Percentiles rank a stretch among this genome's conserved stretches.
Evolutionary conservation across 306 rosid species (phyloP).

Genomic region (Cicer judaicum): DNA sequence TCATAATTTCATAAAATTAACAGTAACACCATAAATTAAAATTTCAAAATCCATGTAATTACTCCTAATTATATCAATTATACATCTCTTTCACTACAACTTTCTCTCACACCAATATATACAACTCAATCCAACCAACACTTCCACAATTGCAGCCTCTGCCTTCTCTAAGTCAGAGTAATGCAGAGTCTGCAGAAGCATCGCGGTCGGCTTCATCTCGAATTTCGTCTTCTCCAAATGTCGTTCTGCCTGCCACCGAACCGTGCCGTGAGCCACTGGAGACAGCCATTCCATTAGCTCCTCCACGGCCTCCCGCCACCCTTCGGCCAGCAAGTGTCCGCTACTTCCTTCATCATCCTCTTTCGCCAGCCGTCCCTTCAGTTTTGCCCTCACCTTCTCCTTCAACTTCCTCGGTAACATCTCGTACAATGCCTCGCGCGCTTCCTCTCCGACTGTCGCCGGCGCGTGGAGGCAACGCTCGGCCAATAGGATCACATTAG

Average conservation of each 20-base stretch:
- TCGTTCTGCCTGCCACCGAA: conserved; percentile 67
- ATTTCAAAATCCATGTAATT: not conserved
- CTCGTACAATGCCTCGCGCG: conserved; percentile 57
- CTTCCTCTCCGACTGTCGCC: conserved; percentile 45
- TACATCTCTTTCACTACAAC: not conserved
- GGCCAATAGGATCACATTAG: conserved; percentile 58
- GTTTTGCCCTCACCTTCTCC: conserved; percentile 51
- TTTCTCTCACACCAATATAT: conserved; percentile 56
- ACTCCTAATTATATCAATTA: conserved; percentile 9
- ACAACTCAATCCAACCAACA: conserved; percentile 71
- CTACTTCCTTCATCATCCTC: conserved; percentile 29
- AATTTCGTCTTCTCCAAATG: conserved; percentile 52
- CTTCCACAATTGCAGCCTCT: conserved; percentile 77
- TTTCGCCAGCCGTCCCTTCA: conserved; percentile 45
- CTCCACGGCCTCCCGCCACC: conserved; percentile 75
- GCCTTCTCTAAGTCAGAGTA: conserved; percentile 80
- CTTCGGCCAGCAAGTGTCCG: conserved; percentile 50
- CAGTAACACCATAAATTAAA: not conserved
- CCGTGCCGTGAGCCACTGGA: conserved; percentile 65
- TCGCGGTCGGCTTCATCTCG: conserved; percentile 41
- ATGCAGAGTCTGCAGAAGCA: conserved; percentile 72
- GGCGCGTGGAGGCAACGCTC: conserved; percentile 63
- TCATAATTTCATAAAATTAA: conserved; percentile 7
- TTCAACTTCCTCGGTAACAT: conserved; percentile 65
- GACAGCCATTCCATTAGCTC: conserved; percentile 69